phyloP scores from a whole-genome alignment of 768 basidiomycete species.

The Tylopilus cervinicoccineus region DNA sequence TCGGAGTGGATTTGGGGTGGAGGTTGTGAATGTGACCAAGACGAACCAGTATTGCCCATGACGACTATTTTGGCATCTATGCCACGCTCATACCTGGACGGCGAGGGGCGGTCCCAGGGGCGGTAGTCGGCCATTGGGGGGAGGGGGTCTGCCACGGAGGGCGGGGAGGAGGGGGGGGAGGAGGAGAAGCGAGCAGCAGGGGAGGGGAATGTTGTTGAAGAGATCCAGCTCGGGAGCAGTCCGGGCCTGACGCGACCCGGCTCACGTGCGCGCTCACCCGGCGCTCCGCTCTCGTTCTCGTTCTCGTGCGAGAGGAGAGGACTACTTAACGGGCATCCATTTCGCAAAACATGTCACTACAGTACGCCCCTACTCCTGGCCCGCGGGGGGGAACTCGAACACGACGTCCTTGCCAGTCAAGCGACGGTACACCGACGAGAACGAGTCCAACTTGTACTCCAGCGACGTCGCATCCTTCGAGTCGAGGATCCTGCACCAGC shows the following conservation, averaged over 20 bases:
- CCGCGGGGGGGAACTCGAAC: constrained; percentile 83
- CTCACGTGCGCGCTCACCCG: constrained; percentile 27
- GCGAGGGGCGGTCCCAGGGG: constrained; percentile 60
- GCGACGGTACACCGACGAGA: constrained; percentile 93
- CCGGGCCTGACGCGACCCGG: constrained; percentile 28
- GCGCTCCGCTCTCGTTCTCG: constrained; percentile 25
- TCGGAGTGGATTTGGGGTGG: constrained; percentile 15
- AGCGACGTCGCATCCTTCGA: constrained; percentile 95
- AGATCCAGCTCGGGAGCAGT: constrained; percentile 25
- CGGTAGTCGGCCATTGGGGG: constrained; percentile 54
- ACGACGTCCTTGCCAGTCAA: constrained; percentile 96
- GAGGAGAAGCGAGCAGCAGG: constrained; percentile 27
- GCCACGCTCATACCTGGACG: constrained; percentile 73
- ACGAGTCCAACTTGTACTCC: constrained; percentile 99
- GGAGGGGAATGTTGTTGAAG: constrained; percentile 21
- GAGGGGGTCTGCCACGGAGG: constrained; percentile 42
- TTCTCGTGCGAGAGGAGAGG: too few species aligned
- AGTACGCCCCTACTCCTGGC: constrained; percentile 51
- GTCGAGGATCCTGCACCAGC: constrained; percentile 77
- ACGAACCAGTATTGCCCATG: constrained; percentile 75
- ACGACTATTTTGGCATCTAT: constrained; percentile 95
- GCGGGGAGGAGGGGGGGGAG: constrained; percentile 39
- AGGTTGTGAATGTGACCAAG: constrained; percentile 9
- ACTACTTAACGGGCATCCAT: constrained; percentile 33
- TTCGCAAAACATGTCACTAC: constrained; percentile 26